Evolutionary conservation across 164 flowering plant species (phyloP).

Genomic region (Liriodendron chinense): DNA sequence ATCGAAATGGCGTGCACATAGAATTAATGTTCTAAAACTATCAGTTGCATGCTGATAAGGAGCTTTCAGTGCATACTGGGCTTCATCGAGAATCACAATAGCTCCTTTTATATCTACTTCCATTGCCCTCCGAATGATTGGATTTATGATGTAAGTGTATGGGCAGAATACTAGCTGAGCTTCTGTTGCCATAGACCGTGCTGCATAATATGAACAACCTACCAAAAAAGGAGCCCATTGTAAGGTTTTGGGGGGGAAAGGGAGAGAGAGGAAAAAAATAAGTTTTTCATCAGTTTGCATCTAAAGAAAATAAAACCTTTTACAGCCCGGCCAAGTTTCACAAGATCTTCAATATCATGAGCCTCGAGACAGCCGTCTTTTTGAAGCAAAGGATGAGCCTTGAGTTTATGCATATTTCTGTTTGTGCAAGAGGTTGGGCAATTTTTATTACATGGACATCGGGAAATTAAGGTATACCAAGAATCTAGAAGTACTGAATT

Average conservation of each 20-base stretch:
- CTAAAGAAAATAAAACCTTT: constrained; percentile 44
- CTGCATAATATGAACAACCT: constrained; percentile 98
- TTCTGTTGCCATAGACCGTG: constrained; percentile 74
- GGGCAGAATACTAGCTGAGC: constrained; percentile 93
- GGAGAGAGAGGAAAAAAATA: neutral
- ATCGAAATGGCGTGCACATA: neutral
- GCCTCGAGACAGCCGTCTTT: constrained; percentile 88
- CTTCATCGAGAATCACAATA: constrained; percentile 90
- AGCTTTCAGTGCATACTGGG: constrained; percentile 60
- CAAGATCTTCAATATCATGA: constrained; percentile 97
- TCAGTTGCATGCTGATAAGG: neutral
- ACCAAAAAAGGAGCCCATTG: constrained; percentile 10
- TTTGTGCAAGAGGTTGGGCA: constrained; percentile 2
- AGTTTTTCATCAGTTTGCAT: constrained; percentile 17
- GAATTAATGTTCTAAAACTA: neutral
- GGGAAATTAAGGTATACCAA: constrained; percentile 1
- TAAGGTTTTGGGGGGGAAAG: neutral
- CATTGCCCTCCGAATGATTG: constrained; percentile 79
- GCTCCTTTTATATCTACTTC: constrained; percentile 78
- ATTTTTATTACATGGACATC: neutral
- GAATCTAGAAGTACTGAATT: neutral
- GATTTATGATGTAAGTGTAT: constrained; percentile 79
- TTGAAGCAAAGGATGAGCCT: constrained; percentile 68
- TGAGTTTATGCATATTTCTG: constrained; percentile 75
- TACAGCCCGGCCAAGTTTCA: constrained; percentile 75